These are phyloP conservation scores for Petasospora rhodanensis DNA, from an alignment of 1,139 yeast species.

Conservation along the genomic window DNA sequence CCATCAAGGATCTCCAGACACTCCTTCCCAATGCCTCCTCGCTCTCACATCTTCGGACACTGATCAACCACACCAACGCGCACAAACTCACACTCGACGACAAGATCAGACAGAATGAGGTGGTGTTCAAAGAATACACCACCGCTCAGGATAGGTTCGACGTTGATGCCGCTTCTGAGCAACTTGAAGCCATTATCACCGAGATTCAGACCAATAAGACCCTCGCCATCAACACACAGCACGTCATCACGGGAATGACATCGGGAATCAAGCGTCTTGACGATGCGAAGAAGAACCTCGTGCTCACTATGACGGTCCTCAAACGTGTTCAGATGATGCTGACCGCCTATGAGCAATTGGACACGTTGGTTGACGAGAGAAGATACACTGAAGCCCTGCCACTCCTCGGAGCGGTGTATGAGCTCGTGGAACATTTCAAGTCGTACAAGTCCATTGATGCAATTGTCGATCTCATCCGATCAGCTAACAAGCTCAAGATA, in stretches of 20 bases:
- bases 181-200: constrained; percentile 29
- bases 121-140: constrained; percentile 29
- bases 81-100: constrained; percentile 45
- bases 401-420: constrained; percentile 72
- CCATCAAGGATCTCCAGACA: constrained; percentile 9
- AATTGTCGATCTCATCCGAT: constrained; percentile 63
- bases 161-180: constrained; percentile 19
- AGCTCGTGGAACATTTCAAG: constrained; percentile 70
- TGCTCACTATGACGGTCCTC: constrained; percentile 77
- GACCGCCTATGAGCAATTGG: constrained; percentile 68
- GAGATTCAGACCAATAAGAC: constrained; percentile 42
- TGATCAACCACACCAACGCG: constrained; percentile 29
- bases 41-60: constrained; percentile 5
- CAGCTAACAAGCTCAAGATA: constrained; percentile 59
- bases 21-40: constrained; percentile 13
- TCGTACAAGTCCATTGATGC: constrained; percentile 82
- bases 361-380: constrained; percentile 39
- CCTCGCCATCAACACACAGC: constrained; percentile 54
- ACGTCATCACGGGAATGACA: constrained; percentile 65
- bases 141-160: constrained; percentile 19
- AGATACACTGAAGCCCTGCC: constrained; percentile 66
- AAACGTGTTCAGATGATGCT: constrained; percentile 85
- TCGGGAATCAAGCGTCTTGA: constrained; percentile 75
- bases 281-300: constrained; percentile 75
- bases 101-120: constrained; percentile 35